phyloP scores from a whole-genome alignment of 345 rosid species.

The Salix suchowensis region DNA sequence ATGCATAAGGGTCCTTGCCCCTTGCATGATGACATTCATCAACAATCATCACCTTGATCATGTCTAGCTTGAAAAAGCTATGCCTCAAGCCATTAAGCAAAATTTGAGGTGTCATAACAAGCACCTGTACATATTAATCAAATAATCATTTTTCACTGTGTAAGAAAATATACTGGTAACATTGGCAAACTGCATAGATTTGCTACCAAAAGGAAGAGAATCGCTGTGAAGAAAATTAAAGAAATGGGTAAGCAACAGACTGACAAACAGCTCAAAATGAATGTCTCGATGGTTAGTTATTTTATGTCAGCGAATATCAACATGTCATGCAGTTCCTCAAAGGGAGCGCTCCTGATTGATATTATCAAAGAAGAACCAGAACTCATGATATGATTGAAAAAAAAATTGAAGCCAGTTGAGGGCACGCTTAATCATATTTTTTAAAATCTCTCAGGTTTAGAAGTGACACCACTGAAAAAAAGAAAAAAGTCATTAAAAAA shows the following conservation, averaged over 20 bases:
- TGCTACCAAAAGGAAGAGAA: neutral
- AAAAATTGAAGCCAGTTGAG: neutral
- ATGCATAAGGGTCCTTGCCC: constrained; percentile 71
- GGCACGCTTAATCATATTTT: neutral
- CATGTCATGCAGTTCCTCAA: neutral
- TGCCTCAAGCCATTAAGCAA: constrained; percentile 69
- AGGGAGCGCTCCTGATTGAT: neutral
- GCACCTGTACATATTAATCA: constrained; percentile 46
- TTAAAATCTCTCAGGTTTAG: neutral
- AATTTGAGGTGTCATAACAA: constrained; percentile 93
- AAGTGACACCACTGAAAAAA: neutral
- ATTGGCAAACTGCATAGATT: neutral
- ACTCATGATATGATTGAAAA: neutral
- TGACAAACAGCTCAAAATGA: neutral
- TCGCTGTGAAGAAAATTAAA: neutral
- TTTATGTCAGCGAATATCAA: neutral
- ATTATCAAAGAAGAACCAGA: neutral
- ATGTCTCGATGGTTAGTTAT: neutral
- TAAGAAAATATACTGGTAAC: neutral
- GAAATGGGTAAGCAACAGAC: neutral
- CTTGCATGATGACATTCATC: constrained; percentile 94
- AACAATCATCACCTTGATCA: constrained; percentile 69
- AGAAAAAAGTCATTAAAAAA: neutral
- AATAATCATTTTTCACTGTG: neutral
- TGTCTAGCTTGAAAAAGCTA: constrained; percentile 45